Base-by-base conservation (phyloP, 1,284 basidiomycete genomes). In the Austroboletus rostrupii region DNA sequence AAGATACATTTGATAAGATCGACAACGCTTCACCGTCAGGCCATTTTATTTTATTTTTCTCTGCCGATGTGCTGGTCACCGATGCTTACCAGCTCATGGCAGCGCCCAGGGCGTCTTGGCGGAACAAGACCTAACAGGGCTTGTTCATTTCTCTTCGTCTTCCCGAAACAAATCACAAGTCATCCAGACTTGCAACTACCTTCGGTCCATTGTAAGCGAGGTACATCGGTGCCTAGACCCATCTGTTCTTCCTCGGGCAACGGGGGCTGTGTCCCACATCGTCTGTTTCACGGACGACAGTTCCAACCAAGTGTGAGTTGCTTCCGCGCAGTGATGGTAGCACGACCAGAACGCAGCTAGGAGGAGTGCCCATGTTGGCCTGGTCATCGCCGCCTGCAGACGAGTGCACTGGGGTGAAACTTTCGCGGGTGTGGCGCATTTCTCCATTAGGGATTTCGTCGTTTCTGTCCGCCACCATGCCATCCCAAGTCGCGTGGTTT, bases 401-500 rank as follows among this genome's bases (percentile, higher is more conserved):
- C 17, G 6, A 7, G 28, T 16, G 43, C 42, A 33, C 48, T 41
- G 44, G 26, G 32, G n/a, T 33, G 44, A 49, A 61, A 65, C 56
- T 52, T 65, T 61, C 59, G 62, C 59, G 59, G 59, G 39, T 62
- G 45, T 32, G 26, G 16, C 19, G 13, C 28, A 44, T 35, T 21
- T 5, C 52, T 54, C 50, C 54, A 57, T 59, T 45, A 47, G 36
- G 39, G 14, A 38, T 39, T 13, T 39, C 37, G 37, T 29, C 13
- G 35, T 31, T 40, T 44, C 61, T 47, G 48, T 47, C 31, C 50
- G 58, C 49, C 50, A 61, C 49, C 44, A 44, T 38, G 8, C 31
- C 46, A 41, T 21, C 41, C 36, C 45, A 39, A 21, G 53, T 64
- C 61, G 60, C 61, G 57, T 61, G 61, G 58, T 36, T 36, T 43